A percentile compares a stretch with the other conserved stretches of the same genome.
phyloP scores from a whole-genome alignment of 257 asterid species.

The Verbascum thapsus region DNA sequence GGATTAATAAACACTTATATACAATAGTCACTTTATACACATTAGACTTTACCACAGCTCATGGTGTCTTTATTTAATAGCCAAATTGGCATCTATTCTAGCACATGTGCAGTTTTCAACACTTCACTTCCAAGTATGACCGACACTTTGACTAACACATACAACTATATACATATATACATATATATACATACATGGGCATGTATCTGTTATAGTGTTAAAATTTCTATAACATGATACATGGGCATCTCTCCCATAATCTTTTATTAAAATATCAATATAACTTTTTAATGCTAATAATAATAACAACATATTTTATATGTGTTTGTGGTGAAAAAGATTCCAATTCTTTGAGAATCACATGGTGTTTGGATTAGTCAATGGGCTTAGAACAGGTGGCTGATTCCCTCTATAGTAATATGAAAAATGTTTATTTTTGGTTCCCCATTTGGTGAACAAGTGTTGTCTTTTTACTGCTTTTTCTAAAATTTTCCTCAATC shows the following conservation, averaged over 20 bases:
- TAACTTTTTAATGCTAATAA: too few relatives aligned
- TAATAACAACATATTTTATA: background rate
- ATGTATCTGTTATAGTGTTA: too few relatives aligned
- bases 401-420: constrained; percentile 30
- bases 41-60: constrained; percentile 3
- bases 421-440: constrained; percentile 41
- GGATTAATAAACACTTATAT: background rate
- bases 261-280: too few relatives aligned
- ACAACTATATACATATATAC: background rate
- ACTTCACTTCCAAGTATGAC: constrained; percentile 25
- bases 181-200: too few relatives aligned
- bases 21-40: background rate
- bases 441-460: constrained; percentile 40
- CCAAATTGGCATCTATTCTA: constrained; percentile 38
- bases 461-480: constrained; percentile 35
- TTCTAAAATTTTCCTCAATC: background rate
- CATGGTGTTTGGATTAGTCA: constrained; percentile 42
- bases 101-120: constrained; percentile 35
- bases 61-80: constrained; percentile 23
- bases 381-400: constrained; percentile 38
- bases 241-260: too few relatives aligned
- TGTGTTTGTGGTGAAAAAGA: constrained; percentile 26
- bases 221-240: too few relatives aligned
- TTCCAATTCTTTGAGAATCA: constrained; percentile 31
- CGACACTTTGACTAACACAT: constrained; percentile 42